Conservation (phyloP, 352 stramenopile genomes). For the Pythium biforme region DNA sequence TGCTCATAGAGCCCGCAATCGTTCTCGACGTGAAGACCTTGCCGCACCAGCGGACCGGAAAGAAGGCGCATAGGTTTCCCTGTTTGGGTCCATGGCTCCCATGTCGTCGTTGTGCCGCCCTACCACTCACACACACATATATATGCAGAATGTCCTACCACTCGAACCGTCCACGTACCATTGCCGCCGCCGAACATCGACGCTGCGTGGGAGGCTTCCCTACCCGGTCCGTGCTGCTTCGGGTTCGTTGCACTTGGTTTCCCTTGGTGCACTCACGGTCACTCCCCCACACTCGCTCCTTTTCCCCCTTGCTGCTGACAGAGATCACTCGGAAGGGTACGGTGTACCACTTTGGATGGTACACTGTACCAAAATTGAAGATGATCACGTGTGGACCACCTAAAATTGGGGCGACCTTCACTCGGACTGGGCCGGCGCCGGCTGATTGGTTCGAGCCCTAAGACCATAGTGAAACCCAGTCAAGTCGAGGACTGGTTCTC, state of each 20-base stretch:
- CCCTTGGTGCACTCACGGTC: constrained; percentile 1
- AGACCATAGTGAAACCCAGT: constrained; percentile 61
- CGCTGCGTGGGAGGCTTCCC: too few species aligned
- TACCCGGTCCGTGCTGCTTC: background rate
- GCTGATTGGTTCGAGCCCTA: constrained; percentile 45
- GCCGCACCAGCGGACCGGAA: too few species aligned
- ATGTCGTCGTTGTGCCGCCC: background rate
- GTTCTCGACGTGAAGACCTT: too few species aligned
- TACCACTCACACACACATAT: constrained; percentile 5
- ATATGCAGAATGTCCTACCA: background rate
- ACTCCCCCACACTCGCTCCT: background rate
- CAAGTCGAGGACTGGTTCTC: constrained; percentile 61
- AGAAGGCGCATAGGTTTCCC: too few species aligned
- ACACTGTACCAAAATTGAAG: constrained; percentile 21
- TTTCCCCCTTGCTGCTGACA: constrained; percentile 2
- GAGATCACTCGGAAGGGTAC: constrained; percentile 8
- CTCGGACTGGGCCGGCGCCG: background rate
- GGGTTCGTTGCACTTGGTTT: constrained; percentile 12
- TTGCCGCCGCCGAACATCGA: constrained; percentile 25
- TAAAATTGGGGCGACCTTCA: constrained; percentile 5
- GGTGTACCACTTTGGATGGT: constrained; percentile 15
- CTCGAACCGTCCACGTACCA: constrained; percentile 9
- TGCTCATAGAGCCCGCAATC: too few species aligned
- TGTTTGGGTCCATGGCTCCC: too few species aligned
- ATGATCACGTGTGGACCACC: constrained; percentile 15